Evolutionary conservation across 768 basidiomycete species (phyloP), one percentile per base, ranked within the genome.

Genomic region (Boletus bicolor): DNA sequence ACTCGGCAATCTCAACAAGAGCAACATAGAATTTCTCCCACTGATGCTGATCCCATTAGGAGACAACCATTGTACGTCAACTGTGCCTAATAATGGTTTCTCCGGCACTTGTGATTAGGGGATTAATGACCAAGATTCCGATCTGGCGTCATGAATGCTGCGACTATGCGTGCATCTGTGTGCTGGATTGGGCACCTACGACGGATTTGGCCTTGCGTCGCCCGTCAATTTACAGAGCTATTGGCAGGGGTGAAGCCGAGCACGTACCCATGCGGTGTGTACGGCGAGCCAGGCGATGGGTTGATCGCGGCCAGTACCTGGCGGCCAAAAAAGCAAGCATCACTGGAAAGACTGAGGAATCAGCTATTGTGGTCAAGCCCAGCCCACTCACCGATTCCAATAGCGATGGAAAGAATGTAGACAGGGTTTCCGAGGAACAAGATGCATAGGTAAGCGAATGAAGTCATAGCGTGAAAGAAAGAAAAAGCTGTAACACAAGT

Each of bases 361-460:
- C 1, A 2, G 24, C 5, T n/a, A 14, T 38, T 24, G 1, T 10
- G 15, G 17, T 41, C 11, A 14, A 12, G 11, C 3, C 7, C 4
- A 14, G 7, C 7, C 8, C 39, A 17, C 59, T 44, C 49, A 60
- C 59, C 17, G 10, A 61, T 51, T 19, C 19, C 41, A 34, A 56
- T 5, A 14, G 24, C 43, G 21, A 36, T 19, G 11, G 10, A 4
- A 9, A 37, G 24, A 17, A 38, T 14, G 9, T 37, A 3, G 35
- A 48, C 2, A 7, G 28, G 15, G n/a, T 35, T 5, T 14, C 41
- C 58, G 28, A 57, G 15, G 48, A 45, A 51, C 5, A 36, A 21
- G 39, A 53, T 50, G 2, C 19, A 46, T 17, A 5, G 4, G n/a
- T 44, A 51, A 32, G 26, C 5, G 7, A 56, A 21, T 11, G 32